Evolutionary conservation across 106 monocot species (phyloP).

Genomic region (Platanthera guangdongensis): DNA sequence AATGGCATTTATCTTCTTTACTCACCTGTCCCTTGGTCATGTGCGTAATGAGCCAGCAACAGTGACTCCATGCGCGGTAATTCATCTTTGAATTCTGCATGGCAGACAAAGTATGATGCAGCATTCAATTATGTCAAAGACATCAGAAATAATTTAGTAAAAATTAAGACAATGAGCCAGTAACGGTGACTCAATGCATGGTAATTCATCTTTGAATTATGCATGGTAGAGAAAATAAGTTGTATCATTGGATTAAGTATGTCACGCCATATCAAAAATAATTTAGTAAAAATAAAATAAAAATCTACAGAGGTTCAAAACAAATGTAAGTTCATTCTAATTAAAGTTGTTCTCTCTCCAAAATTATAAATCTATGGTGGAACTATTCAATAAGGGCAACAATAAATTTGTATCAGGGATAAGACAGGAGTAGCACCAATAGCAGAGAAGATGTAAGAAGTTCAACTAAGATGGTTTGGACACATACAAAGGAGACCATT

Average conservation of each 20-base stretch:
- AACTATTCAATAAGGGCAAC: not conserved
- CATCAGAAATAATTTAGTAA: not conserved
- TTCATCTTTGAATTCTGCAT: conserved; percentile 84
- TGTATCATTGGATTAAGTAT: not conserved
- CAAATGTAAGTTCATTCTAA: not conserved
- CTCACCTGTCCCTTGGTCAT: conserved; percentile 58
- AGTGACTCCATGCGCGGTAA: conserved; percentile 81
- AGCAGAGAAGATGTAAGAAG: too few relatives aligned
- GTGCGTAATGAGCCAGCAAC: conserved; percentile 56
- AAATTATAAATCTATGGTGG: not conserved
- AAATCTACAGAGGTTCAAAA: not conserved
- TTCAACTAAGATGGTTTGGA: too few relatives aligned
- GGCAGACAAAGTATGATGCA: not conserved
- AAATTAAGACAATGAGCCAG: not conserved
- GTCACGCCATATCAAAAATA: not conserved
- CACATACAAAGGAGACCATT: too few relatives aligned
- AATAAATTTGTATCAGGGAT: not conserved
- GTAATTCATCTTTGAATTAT: not conserved
- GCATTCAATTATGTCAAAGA: not conserved
- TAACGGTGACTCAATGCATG: too few relatives aligned
- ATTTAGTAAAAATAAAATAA: not conserved
- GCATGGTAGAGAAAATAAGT: not conserved
- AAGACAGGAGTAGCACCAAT: too few relatives aligned
- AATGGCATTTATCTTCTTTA: conserved; percentile 6
- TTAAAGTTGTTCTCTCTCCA: not conserved